These are phyloP conservation scores for Eutypa lata DNA, from an alignment of 2,329 filamentous ascomycete species.

Conservation along the genomic window DNA sequence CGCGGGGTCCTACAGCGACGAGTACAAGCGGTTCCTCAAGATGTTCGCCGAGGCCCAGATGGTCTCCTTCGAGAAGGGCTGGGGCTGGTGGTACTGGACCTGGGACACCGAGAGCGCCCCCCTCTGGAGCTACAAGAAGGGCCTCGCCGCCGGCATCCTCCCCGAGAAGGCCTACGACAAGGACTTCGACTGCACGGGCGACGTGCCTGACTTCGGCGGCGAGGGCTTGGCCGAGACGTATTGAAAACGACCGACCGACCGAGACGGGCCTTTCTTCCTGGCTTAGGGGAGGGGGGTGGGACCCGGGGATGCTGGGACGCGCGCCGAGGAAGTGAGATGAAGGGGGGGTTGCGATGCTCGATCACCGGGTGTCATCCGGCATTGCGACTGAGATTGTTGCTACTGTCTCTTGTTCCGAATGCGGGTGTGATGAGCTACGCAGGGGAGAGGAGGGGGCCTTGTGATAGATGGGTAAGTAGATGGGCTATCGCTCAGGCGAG, in stretches of 20 bases:
- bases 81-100: slow-evolving; percentile 99
- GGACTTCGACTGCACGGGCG: slow-evolving; percentile 63
- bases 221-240: slow-evolving; percentile 48
- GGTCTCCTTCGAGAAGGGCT: slow-evolving; percentile 85
- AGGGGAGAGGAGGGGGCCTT: background rate
- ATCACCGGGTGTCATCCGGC: too few relatives aligned
- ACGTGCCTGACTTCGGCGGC: slow-evolving; percentile 52
- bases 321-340: too few relatives aligned
- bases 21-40: slow-evolving; percentile 81
- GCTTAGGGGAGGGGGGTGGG: too few relatives aligned
- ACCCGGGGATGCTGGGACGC: too few relatives aligned
- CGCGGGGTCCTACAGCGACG: slow-evolving; percentile 60
- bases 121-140: slow-evolving; percentile 91
- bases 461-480: background rate
- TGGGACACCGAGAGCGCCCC: slow-evolving; percentile 84
- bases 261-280: background rate
- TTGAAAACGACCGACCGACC: slow-evolving; percentile 20
- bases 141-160: slow-evolving; percentile 73
- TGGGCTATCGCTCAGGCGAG: too few relatives aligned
- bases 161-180: slow-evolving; percentile 70
- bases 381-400: too few relatives aligned
- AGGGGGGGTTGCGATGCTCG: too few relatives aligned
- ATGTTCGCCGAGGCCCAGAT: slow-evolving; percentile 97
- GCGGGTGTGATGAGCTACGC: background rate
- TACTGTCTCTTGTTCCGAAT: background rate